Evolutionary conservation across 2,329 filamentous ascomycete genomes (phyloP).

Genomic region (Myriangium duriaei): DNA sequence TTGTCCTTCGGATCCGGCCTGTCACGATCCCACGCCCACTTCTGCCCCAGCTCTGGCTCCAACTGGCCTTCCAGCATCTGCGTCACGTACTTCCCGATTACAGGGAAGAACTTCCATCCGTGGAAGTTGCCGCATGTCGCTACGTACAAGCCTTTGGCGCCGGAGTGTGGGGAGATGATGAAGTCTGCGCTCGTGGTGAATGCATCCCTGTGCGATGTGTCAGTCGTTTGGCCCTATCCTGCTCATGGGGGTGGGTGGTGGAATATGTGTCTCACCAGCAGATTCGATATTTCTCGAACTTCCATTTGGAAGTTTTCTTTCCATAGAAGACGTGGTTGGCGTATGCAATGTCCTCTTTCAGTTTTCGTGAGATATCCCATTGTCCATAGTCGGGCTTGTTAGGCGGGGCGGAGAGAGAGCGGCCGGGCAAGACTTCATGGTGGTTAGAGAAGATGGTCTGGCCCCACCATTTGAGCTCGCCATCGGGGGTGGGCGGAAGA

Average conservation of each 20-base stretch:
- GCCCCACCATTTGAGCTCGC: slow-evolving; percentile 48
- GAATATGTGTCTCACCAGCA: slow-evolving; percentile 44
- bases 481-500: slow-evolving; percentile 39
- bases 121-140: slow-evolving; percentile 34
- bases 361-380: slow-evolving; percentile 44
- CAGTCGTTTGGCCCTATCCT: slow-evolving; percentile 10
- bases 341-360: slow-evolving; percentile 48
- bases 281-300: slow-evolving; percentile 49
- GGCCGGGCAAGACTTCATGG: slow-evolving; percentile 40
- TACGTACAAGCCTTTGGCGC: slow-evolving; percentile 29
- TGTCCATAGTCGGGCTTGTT: slow-evolving; percentile 45
- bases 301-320: slow-evolving; percentile 41
- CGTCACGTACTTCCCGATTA: slow-evolving; percentile 24
- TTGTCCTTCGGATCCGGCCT: slow-evolving; percentile 41
- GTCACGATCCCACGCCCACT: slow-evolving; percentile 50
- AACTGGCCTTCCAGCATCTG: slow-evolving; percentile 28
- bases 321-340: slow-evolving; percentile 49
- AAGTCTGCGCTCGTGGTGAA: slow-evolving; percentile 46
- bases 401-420: slow-evolving; percentile 45
- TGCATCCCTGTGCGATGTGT: slow-evolving; percentile 44
- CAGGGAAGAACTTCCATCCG: slow-evolving; percentile 27
- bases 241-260: not conserved
- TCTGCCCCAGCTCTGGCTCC: slow-evolving; percentile 30
- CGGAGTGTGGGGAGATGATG: slow-evolving; percentile 35
- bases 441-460: slow-evolving; percentile 48